Conservation (phyloP, 768 basidiomycete species). For the Termitomyces titanicus region DNA sequence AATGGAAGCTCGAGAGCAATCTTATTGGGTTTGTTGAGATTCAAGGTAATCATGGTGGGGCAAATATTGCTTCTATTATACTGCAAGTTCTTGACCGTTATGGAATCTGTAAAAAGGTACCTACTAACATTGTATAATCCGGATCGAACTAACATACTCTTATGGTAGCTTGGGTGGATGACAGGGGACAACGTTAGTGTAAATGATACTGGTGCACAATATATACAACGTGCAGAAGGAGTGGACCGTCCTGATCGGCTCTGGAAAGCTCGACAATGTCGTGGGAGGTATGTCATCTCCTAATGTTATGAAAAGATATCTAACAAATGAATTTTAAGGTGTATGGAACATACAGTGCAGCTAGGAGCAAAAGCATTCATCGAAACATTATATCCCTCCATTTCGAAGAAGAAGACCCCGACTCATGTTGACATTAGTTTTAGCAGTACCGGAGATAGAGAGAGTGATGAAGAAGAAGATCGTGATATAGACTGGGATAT, state of each 20-base stretch:
- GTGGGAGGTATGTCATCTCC: slow-evolving; percentile 14
- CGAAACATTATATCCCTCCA: slow-evolving; percentile 17
- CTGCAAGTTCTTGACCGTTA: slow-evolving; percentile 1
- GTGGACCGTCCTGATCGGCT: slow-evolving; percentile 2
- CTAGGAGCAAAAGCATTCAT: slow-evolving; percentile 25
- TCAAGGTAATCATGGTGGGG: slow-evolving; percentile 9
- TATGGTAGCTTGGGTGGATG: slow-evolving; percentile 26
- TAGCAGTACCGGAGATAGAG: too few species aligned
- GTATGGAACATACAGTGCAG: slow-evolving; percentile 31
- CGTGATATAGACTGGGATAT: slow-evolving; percentile 6
- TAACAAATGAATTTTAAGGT: slow-evolving; percentile 14
- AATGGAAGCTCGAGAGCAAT: slow-evolving; percentile 3
- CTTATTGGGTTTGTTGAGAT: slow-evolving; percentile 7
- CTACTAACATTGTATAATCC: not conserved
- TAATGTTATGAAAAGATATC: not conserved
- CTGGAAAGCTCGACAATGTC: slow-evolving; percentile 20
- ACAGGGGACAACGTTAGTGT: slow-evolving; percentile 26
- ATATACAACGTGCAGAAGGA: slow-evolving; percentile 14
- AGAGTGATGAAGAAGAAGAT: slow-evolving; percentile 7
- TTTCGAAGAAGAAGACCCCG: slow-evolving; percentile 2
- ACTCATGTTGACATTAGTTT: slow-evolving; percentile 2
- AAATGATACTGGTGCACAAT: slow-evolving; percentile 22
- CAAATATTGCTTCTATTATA: slow-evolving; percentile 1
- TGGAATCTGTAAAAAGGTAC: slow-evolving; percentile 5
- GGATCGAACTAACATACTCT: not conserved